Evolutionary conservation across 2,329 filamentous ascomycete species (phyloP), one percentile per base, ranked within the genome.

Genomic region (Ophiocordyceps camponoti-floridani): DNA sequence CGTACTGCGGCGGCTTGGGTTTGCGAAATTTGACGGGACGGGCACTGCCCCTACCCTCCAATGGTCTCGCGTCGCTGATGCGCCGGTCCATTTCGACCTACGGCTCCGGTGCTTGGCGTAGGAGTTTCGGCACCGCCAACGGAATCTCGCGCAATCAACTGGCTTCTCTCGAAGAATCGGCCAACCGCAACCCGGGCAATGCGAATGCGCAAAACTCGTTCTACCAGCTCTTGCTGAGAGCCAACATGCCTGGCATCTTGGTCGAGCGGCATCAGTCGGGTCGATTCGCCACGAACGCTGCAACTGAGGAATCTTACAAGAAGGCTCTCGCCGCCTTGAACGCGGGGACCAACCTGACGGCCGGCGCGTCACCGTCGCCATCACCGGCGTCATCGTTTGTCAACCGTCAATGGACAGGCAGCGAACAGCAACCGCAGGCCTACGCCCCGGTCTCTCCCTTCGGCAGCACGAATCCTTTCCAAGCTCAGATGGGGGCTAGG

Each of bases 231-330:
- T 75, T 98, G 13, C 71, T 95, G 45, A 83, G 84, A 58, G 87
- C 89, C 44, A 91, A 93, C 56, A 88, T 95, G 83, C 85, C 89
- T 16, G 82, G 87, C 44, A 94, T 98, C 50, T 69, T 98, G 46
- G 75, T 95, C 47, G 87, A 96, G 62, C 74, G 91, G 55, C 91
- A 94, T 61, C 79, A 87, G 58, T 87, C 82, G 14, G 84, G 84
- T 49, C 77, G 82, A 45, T 98, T 88, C 59, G 88, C 88, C 11
- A 77, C 77, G 18, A 95, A 89, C 58, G 61, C 77, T 14, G 75
- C 77, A 12, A 82, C 82, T n/a, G 84, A 93, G 46, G 73, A 80
- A 42, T 75, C 82, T 23, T 96, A 94, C 60, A 70, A 79, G 44
- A 81, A 79, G 56, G 87, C 91, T 19, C 62, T 95, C 31, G 57